These are phyloP conservation scores for Eucommia ulmoides DNA, from an alignment of 257 asterid species.

Conservation along the genomic window DNA sequence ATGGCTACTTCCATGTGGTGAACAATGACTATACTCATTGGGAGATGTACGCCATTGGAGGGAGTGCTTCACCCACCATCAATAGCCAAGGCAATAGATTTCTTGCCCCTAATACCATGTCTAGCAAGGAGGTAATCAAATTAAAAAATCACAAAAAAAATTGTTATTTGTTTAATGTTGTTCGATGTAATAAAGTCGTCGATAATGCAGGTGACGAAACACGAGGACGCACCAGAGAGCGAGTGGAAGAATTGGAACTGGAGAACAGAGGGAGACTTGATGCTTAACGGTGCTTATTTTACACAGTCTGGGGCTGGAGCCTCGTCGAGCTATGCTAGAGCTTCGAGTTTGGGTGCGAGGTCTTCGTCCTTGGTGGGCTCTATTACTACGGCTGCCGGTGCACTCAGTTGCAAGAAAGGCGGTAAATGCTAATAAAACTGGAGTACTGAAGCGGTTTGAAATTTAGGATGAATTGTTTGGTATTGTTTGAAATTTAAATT, in stretches of 20 bases:
- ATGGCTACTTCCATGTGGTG: conserved; percentile 80
- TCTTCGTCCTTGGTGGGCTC: conserved; percentile 27
- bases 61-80: conserved; percentile 74
- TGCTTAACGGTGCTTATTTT: conserved; percentile 75
- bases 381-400: conserved; percentile 23
- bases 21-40: conserved; percentile 86
- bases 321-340: conserved; percentile 31
- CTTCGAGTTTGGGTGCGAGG: conserved; percentile 36
- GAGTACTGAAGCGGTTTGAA: neutral
- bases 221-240: conserved; percentile 51
- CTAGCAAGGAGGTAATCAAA: conserved; percentile 63
- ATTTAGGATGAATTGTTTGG: conserved; percentile 3
- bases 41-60: conserved; percentile 94
- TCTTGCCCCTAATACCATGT: conserved; percentile 48
- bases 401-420: conserved; percentile 21
- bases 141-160: no score
- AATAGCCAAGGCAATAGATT: conserved; percentile 82
- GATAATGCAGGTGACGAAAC: conserved; percentile 52
- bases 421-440: conserved; percentile 28
- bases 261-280: conserved; percentile 78
- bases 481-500: conserved; percentile 11
- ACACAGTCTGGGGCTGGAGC: conserved; percentile 52
- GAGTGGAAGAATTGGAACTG: conserved; percentile 77
- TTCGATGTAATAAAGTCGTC: no score
- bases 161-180: no score